phyloP scores from a whole-genome alignment of 2,329 filamentous ascomycete genomes.

The Botrytis porri region DNA sequence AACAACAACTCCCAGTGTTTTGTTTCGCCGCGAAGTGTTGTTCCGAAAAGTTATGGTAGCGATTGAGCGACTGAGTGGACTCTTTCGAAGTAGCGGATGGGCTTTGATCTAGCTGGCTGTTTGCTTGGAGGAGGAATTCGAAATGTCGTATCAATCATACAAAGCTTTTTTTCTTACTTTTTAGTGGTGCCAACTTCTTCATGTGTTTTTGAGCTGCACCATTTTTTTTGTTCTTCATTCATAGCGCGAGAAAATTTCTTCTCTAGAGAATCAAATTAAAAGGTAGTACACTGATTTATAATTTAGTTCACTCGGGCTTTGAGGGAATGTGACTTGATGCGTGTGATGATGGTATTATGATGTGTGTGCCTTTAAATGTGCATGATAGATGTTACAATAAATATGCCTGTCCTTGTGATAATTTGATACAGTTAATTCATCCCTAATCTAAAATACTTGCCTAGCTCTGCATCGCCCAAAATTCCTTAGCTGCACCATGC shows the following conservation, averaged over 20 bases:
- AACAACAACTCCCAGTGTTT: conserved; percentile 32
- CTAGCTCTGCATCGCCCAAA: neutral
- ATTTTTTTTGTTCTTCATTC: conserved; percentile 25
- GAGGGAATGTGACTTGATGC: neutral
- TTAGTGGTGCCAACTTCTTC: conserved; percentile 23
- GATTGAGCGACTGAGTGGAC: conserved; percentile 36
- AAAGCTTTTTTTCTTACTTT: conserved; percentile 32
- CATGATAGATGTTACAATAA: neutral
- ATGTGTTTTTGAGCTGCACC: conserved; percentile 27
- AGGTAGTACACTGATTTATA: conserved; percentile 27
- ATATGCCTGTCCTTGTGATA: neutral
- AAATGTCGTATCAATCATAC: conserved; percentile 37
- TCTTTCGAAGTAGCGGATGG: conserved; percentile 33
- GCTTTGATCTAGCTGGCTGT: conserved; percentile 34
- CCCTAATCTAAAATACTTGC: neutral
- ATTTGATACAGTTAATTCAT: neutral
- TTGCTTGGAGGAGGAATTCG: conserved; percentile 35
- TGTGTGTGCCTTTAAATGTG: neutral
- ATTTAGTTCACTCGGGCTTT: neutral
- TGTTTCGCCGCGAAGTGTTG: conserved; percentile 35
- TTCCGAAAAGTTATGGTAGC: conserved; percentile 40
- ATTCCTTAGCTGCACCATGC: neutral
- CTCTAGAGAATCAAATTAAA: conserved; percentile 27
- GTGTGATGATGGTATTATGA: neutral
- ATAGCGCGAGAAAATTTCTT: conserved; percentile 27